Evolutionary conservation across 1,284 basidiomycete species (phyloP), one percentile per base, ranked within the genome.

Genomic region (Agaricales sp.): DNA sequence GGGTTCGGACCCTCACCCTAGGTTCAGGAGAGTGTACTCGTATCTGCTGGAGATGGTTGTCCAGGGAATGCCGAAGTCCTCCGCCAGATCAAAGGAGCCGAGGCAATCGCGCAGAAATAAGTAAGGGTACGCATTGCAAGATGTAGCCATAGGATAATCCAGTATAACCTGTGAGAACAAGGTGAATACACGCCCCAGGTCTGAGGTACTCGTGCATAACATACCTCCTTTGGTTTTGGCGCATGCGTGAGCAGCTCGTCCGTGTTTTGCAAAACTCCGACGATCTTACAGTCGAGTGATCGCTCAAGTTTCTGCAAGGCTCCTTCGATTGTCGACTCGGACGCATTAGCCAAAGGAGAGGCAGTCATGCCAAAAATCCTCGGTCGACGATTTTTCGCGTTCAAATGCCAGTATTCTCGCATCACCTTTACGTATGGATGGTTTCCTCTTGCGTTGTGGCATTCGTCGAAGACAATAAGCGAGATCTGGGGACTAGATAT

Each of bases 321-420:
- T 35, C 72, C 72, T 13, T 67, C 62, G 0, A 41, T 41, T 8
- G 4, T 18, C 8, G 84, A 77, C 50, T 85, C 75, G 53, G 75
- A 80, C 11, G 76, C 70, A 55, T 87, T 85, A 81, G 83, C 89
- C 23, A 90, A 78, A 0, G 89, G 88, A 20, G 86, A 90, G 0
- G 89, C 90, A 0, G 89, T 92, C 80, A 92, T 84, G 3, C 90
- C 89, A 55, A 92, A 87, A n/a, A 92, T 71, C 59, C 84, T 89
- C 1, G 89, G 89, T 16, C 85, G 72, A 11, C 66, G 58, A 2
- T 64, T 43, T 1, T 58, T 52, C 30, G 73, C 64, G 4, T 41
- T 41, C 43, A 71, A 67, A 47, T 78, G 73, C 54, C 77, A 75
- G 61, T 90, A 91, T 63, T 87, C 82, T 18, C 76, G 75, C 80